Base-by-base conservation (phyloP, 306 rosid genomes). In the Fragaria iinumae region DNA sequence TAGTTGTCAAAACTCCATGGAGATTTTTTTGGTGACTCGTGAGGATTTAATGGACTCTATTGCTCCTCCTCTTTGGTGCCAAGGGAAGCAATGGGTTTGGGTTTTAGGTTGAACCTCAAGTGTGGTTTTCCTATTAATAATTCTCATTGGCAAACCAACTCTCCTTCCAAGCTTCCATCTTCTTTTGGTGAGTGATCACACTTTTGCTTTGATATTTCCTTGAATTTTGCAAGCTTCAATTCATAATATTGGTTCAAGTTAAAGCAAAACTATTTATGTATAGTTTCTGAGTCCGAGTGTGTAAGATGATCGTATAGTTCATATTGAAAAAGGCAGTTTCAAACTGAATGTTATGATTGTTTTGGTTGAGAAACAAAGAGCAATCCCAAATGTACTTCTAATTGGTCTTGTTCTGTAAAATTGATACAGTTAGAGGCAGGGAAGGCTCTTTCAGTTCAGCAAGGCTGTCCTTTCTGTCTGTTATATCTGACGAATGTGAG, bases 401-500 rank as follows among this genome's bases (percentile, higher is more conserved):
- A 4, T 73, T 73, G 76, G 25, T 57, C 38, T 41, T 45, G 6
- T 64, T 16, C 39, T 44, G 39, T 57, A 17, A 25, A 56, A 77
- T 43, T 81, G 83, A 72, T 75, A 53, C 86, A 89, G 93, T 76
- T 77, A 90, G 89, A 80, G 90, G 91, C 80, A 88, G 85, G 83
- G 96, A 86, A 76, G 69, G 83, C 65, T 75, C 75, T 64, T 85
- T 90, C 80, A 86, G 56, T 78, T 76, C 82, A 1, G 72, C 84
- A 25, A 86, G 90, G 84, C 80, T 87, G 77, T 89, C 94, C 53
- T 87, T 83, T 73, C 73, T 89, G 74, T 82, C 93, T 17, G 73
- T 83, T 56, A 57, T 84, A 70, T 85, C 81, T 43, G 97, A 88
- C 63, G 94, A 91, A 78, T 81, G 83, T 14, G 98, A 90, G 67